Evolutionary conservation across 495 filamentous ascomycete species (phyloP).

Genomic region (Hypomontagnella submonticulosa): DNA sequence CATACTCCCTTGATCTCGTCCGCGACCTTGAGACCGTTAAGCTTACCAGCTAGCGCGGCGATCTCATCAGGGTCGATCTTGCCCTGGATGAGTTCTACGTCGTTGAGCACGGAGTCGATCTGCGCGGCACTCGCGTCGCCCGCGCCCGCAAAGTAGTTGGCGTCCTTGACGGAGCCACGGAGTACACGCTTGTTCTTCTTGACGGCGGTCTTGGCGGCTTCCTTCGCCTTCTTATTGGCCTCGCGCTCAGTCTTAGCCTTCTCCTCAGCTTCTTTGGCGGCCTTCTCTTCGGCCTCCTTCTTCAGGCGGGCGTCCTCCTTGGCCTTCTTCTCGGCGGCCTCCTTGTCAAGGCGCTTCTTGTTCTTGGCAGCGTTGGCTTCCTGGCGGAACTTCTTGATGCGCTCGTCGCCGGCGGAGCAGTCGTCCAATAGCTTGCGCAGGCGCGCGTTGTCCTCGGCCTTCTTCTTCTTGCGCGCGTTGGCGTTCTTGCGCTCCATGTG

Average conservation of each 20-base stretch:
- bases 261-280: slow-evolving; percentile 84
- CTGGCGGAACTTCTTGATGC: slow-evolving; percentile 96
- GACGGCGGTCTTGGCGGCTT: slow-evolving; percentile 95
- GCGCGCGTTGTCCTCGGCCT: slow-evolving; percentile 94
- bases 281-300: slow-evolving; percentile 80
- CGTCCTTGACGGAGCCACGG: slow-evolving; percentile 90
- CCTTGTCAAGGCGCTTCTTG: slow-evolving; percentile 88
- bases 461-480: slow-evolving; percentile 97
- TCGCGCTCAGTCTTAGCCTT: slow-evolving; percentile 82
- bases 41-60: slow-evolving; percentile 77
- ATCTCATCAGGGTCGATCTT: slow-evolving; percentile 93
- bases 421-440: slow-evolving; percentile 91
- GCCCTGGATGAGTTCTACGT: slow-evolving; percentile 86
- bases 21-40: slow-evolving; percentile 76
- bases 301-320: slow-evolving; percentile 81
- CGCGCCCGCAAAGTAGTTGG: slow-evolving; percentile 84
- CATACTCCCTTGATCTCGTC: slow-evolving; percentile 75
- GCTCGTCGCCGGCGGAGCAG: slow-evolving; percentile 81
- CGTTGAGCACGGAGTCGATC: slow-evolving; percentile 83
- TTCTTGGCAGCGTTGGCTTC: slow-evolving; percentile 91
- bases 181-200: slow-evolving; percentile 99
- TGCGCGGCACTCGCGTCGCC: slow-evolving; percentile 74
- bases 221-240: slow-evolving; percentile 94
- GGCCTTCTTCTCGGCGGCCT: slow-evolving; percentile 87
- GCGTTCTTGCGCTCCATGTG: slow-evolving; percentile 98